phyloP scores from a whole-genome alignment of 352 stramenopile genomes.

The Sclerospora graminicola region DNA sequence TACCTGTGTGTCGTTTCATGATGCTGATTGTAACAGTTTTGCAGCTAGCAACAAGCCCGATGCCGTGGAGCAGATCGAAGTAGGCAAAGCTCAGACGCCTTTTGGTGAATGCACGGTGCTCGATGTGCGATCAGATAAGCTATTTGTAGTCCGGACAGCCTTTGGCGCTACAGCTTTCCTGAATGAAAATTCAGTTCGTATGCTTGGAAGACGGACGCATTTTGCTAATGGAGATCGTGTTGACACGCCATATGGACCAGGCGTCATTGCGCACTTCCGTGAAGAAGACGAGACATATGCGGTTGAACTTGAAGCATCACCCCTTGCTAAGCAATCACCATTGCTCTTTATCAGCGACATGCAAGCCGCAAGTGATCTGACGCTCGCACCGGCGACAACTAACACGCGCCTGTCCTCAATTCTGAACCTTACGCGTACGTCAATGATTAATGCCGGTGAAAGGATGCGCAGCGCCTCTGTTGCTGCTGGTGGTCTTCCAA shows the following conservation, averaged over 20 bases:
- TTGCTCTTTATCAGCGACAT: conserved; percentile 39
- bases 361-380: conserved; percentile 32
- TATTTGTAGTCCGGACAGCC: conserved; percentile 43
- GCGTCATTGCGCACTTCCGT: conserved; percentile 34
- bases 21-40: conserved; percentile 11
- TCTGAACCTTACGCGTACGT: conserved; percentile 59
- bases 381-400: conserved; percentile 14
- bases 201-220: conserved; percentile 40
- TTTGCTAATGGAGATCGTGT: conserved; percentile 40
- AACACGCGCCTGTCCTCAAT: conserved; percentile 66
- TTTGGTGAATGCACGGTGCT: conserved; percentile 39
- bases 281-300: conserved; percentile 52
- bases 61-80: conserved; percentile 8
- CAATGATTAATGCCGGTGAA: conserved; percentile 51
- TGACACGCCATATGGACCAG: conserved; percentile 39
- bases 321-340: conserved; percentile 16
- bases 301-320: conserved; percentile 30
- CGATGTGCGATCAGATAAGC: conserved; percentile 39
- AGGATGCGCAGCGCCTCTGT: conserved; percentile 54
- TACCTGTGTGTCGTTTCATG: conserved; percentile 2
- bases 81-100: conserved; percentile 37
- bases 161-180: conserved; percentile 39
- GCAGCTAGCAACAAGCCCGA: conserved; percentile 18
- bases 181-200: conserved; percentile 33
- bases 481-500: conserved; percentile 33